Conservation (phyloP, 768 basidiomycete genomes). For the Coprinellus aureogranulatus region DNA sequence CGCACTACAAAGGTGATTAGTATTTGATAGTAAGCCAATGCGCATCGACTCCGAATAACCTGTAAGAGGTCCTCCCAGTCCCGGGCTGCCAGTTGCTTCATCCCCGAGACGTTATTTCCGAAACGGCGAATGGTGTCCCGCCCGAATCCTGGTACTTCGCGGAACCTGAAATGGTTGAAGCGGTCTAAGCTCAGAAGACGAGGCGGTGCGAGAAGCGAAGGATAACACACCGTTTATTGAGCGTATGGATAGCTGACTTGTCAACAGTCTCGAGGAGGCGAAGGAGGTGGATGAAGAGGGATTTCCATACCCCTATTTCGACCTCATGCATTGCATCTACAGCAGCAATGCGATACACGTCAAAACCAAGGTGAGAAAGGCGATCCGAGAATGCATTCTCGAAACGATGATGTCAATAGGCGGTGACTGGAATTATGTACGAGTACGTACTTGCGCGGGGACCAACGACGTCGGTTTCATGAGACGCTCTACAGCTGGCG, state of each 20-base stretch:
- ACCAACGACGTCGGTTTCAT: background rate
- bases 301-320: constrained; percentile 38
- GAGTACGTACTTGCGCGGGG: background rate
- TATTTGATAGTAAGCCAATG: background rate
- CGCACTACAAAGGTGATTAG: constrained; percentile 21
- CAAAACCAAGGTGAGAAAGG: constrained; percentile 16
- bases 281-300: constrained; percentile 32
- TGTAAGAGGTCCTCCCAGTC: constrained; percentile 41
- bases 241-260: background rate
- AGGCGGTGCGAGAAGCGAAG: background rate
- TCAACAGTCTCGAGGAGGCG: constrained; percentile 26
- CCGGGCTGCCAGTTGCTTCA: constrained; percentile 32
- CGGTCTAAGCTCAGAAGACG: background rate
- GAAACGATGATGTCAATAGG: background rate
- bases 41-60: constrained; percentile 25
- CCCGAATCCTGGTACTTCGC: constrained; percentile 30
- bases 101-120: constrained; percentile 27
- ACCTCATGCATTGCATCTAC: constrained; percentile 39
- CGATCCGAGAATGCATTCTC: constrained; percentile 33
- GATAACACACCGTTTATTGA: background rate
- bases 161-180: constrained; percentile 22
- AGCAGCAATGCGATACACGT: constrained; percentile 25
- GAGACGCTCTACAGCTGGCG: background rate
- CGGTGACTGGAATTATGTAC: too few species aligned
- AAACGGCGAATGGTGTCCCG: constrained; percentile 28